Base-by-base conservation (phyloP, 1,139 yeast genomes). In the Pneumocystis murina region DNA sequence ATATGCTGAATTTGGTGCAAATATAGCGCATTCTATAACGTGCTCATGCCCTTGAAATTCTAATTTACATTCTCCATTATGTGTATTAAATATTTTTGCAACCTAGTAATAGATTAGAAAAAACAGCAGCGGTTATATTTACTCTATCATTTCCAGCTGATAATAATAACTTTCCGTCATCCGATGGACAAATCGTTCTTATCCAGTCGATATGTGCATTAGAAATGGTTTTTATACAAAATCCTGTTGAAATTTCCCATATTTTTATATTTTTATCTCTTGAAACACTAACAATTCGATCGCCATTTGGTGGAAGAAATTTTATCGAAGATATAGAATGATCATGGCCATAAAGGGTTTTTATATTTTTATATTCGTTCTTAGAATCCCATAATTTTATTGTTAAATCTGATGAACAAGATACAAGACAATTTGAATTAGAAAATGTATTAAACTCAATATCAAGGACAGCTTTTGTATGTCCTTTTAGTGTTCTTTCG, bases 201-300 rank as follows among this genome's bases (percentile, higher is more conserved):
- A 89, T 90, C 97, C 97, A 91, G 69, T 89, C 96, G 40, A 88
- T 81, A 73, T 91, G 97, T 0, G 92, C 94, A 8, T 80, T 77
- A 66, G 88, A 83, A 0, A 87, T 82, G 38, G 66, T 64, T 66
- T 81, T 79, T 38, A 82, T 71, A 66, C 91, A 83, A 76, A 81
- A 83, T 0, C 96, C 97, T 5, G 82, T 79, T 17, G 77, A 74
- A 20, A 84, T 74, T 71, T 89, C 94, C 97, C 97, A 91, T 1
- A 86, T 73, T 67, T 85, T 84, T 2, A 88, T 80, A 0, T 88
- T 77, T 30, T 79, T 79, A 72, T 91, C 97, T 66, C 97, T 78
- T 2, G 96, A 87, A 24, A 85, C 88, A 2, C 91, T 84, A 62
- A 86, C 82, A 33, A 89, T 73, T 55, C 75, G 77, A 20, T 73